Conservation (phyloP, 257 asterid genomes). For the Buddleja alternifolia region DNA sequence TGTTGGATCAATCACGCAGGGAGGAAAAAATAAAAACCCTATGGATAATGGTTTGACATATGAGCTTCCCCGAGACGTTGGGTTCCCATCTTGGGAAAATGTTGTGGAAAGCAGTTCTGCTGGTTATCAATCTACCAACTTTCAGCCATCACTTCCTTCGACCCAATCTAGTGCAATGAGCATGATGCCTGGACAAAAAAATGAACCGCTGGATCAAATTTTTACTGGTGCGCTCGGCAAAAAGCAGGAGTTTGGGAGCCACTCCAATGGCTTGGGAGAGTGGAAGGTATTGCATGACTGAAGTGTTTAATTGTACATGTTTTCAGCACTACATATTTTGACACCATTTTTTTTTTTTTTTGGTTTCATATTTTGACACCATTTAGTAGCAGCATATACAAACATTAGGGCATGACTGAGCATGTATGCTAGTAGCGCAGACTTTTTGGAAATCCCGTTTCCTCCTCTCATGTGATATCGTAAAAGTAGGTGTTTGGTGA, state of each 20-base stretch:
- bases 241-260: conserved; percentile 45
- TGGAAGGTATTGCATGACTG: conserved; percentile 64
- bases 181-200: conserved; percentile 54
- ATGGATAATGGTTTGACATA: conserved; percentile 41
- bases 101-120: conserved; percentile 47
- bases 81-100: conserved; percentile 61
- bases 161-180: conserved; percentile 46
- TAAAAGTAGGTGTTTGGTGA: conserved; percentile 18
- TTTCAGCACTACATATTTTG: conserved; percentile 1
- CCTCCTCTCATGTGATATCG: neutral
- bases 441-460: neutral
- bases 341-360: conserved; percentile 8
- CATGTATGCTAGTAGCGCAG: neutral
- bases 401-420: conserved; percentile 12
- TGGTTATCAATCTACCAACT: conserved; percentile 49
- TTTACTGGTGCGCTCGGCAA: conserved; percentile 39
- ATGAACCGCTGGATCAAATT: conserved; percentile 50
- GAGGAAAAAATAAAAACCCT: conserved; percentile 37
- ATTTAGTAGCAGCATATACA: neutral
- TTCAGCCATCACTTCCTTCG: conserved; percentile 52
- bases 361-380: conserved; percentile 24
- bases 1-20: conserved; percentile 43
- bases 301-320: neutral
- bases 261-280: conserved; percentile 51
- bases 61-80: conserved; percentile 46